phyloP scores from a whole-genome alignment of 352 stramenopile genomes.

The Globisporangium abappressorium region DNA sequence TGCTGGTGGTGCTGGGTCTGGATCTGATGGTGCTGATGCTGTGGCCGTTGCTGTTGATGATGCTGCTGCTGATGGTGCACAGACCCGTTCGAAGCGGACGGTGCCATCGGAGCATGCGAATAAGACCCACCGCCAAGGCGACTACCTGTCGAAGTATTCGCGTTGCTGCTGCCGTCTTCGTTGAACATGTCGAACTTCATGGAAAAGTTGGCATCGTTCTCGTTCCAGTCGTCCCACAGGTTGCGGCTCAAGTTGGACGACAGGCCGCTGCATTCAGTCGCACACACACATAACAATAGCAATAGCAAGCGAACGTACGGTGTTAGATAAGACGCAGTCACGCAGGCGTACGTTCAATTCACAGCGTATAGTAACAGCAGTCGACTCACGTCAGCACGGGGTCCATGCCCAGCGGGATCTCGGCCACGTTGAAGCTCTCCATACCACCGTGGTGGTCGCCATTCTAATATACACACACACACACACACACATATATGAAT shows the following conservation, averaged over 20 bases:
- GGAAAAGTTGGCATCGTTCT: conserved; percentile 60
- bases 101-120: background rate
- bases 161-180: conserved; percentile 31
- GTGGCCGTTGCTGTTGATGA: background rate
- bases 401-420: conserved; percentile 60
- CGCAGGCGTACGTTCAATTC: background rate
- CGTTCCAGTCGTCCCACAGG: conserved; percentile 88
- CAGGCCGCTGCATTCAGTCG: conserved; percentile 40
- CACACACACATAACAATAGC: background rate
- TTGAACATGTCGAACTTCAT: conserved; percentile 76
- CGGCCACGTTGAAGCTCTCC: conserved; percentile 42
- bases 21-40: background rate
- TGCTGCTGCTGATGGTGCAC: conserved; percentile 22
- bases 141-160: background rate
- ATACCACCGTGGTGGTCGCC: conserved; percentile 27
- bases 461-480: conserved; percentile 16
- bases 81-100: conserved; percentile 7
- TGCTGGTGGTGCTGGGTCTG: conserved; percentile 15
- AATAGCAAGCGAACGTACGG: background rate
- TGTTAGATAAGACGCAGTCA: no score
- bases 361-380: background rate
- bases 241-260: conserved; percentile 83
- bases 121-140: background rate
- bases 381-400: conserved; percentile 62
- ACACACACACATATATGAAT: background rate